A percentile compares a stretch with the other conserved stretches of the same genome.
Evolutionary conservation across 2,329 filamentous ascomycete genomes (phyloP).

Genomic region (Penicillium concentricum): DNA sequence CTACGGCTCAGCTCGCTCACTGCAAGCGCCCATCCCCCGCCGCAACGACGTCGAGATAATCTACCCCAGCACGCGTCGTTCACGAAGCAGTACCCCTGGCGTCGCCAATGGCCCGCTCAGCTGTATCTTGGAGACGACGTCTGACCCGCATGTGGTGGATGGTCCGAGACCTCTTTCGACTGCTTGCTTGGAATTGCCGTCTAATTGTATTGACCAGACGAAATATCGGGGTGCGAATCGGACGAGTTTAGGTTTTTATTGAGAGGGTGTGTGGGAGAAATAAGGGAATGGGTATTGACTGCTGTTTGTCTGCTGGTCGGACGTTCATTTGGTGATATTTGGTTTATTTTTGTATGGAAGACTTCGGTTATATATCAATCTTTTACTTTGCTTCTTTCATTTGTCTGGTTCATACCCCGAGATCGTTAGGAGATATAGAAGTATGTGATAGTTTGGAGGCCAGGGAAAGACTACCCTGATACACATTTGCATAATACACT

Average conservation of each 20-base stretch:
- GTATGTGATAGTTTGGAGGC: no score
- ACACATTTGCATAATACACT: no score
- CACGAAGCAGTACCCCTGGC: slow-evolving; percentile 35
- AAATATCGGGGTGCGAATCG: slow-evolving; percentile 34
- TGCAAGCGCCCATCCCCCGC: slow-evolving; percentile 23
- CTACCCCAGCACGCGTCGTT: slow-evolving; percentile 36
- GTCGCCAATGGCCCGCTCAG: slow-evolving; percentile 27
- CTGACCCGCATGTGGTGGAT: slow-evolving; percentile 22
- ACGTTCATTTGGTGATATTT: background rate
- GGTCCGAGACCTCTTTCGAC: slow-evolving; percentile 12
- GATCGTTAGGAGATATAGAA: no score
- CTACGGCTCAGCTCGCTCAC: slow-evolving; percentile 20
- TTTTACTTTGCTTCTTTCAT: no score
- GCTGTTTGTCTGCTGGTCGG: background rate
- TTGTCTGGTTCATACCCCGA: no score
- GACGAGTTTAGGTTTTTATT: slow-evolving; percentile 28
- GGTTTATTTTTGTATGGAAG: background rate
- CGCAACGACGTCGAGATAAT: slow-evolving; percentile 35
- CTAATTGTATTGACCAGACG: slow-evolving; percentile 20
- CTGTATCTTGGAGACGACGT: slow-evolving; percentile 30
- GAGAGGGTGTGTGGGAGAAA: background rate
- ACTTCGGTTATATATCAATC: no score
- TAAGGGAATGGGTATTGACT: background rate
- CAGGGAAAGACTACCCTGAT: no score
- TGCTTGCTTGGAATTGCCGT: slow-evolving; percentile 5